A percentile compares a stretch with the other conserved stretches of the same genome.
Conservation (phyloP, 1,139 yeast genomes). For the Pichia terricola region DNA sequence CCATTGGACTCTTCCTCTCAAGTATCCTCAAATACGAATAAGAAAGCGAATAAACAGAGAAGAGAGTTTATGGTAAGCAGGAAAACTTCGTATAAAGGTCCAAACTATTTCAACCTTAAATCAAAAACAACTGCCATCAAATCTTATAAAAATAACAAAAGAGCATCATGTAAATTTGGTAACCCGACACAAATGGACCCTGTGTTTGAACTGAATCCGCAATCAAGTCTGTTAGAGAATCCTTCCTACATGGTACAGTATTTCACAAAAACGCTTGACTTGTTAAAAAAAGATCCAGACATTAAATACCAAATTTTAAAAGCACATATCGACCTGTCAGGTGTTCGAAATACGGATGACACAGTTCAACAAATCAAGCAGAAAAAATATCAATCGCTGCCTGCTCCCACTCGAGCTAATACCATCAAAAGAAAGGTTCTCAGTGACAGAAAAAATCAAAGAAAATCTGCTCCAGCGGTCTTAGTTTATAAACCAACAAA, state of each 20-base stretch:
- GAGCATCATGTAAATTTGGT: constrained; percentile 5
- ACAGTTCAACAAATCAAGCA: neutral
- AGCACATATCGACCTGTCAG: constrained; percentile 7
- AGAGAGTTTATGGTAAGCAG: constrained; percentile 13
- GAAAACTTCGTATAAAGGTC: constrained; percentile 14
- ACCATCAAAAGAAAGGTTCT: neutral
- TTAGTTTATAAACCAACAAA: constrained; percentile 8
- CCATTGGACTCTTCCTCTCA: too few relatives aligned
- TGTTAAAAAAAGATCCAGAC: constrained; percentile 10
- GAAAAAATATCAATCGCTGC: constrained; percentile 10
- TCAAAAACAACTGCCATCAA: neutral
- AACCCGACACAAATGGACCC: constrained; percentile 8
- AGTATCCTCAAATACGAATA: too few relatives aligned
- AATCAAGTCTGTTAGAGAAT: constrained; percentile 11
- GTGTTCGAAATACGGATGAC: neutral
- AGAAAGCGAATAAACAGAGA: too few relatives aligned
- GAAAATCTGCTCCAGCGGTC: constrained; percentile 11
- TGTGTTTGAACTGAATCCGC: constrained; percentile 8
- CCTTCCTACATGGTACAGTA: constrained; percentile 16
- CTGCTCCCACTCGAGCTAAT: constrained; percentile 1
- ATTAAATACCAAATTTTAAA: constrained; percentile 10
- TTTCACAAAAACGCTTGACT: constrained; percentile 9
- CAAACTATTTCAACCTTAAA: constrained; percentile 9
- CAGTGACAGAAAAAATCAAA: neutral
- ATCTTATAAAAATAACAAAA: neutral